Conservation (phyloP, 306 rosid genomes). For the Alnus glutinosa region DNA sequence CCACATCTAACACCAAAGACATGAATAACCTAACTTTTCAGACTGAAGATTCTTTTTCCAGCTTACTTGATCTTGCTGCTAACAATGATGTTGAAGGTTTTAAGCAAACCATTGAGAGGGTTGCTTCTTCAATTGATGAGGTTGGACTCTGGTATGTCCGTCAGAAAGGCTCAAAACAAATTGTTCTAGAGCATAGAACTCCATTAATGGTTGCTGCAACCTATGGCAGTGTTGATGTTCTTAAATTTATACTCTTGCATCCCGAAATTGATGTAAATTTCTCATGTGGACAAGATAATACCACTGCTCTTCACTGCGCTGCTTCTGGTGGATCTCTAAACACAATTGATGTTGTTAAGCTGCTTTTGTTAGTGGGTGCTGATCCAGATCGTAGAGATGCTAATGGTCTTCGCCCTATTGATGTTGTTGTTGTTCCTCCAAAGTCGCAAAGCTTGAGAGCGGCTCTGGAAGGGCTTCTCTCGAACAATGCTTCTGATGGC, state of each 20-base stretch:
- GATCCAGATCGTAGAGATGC: constrained; percentile 52
- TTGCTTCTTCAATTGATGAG: constrained; percentile 50
- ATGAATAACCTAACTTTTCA: constrained; percentile 56
- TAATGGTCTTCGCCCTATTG: constrained; percentile 66
- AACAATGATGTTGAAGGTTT: constrained; percentile 75
- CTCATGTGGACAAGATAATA: constrained; percentile 59
- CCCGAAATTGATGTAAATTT: constrained; percentile 62
- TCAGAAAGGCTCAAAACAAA: constrained; percentile 66
- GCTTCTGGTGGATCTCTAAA: constrained; percentile 75
- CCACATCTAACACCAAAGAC: constrained; percentile 44
- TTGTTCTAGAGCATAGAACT: constrained; percentile 70
- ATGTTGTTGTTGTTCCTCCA: constrained; percentile 72
- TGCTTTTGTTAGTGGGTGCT: constrained; percentile 76
- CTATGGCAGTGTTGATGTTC: constrained; percentile 71
- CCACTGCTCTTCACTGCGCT: constrained; percentile 95
- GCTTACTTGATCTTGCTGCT: constrained; percentile 73
- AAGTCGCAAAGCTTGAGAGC: constrained; percentile 45
- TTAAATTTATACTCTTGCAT: constrained; percentile 57
- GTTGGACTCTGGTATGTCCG: constrained; percentile 79
- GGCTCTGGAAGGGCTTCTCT: constrained; percentile 57
- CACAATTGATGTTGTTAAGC: constrained; percentile 53
- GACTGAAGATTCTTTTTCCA: constrained; percentile 64
- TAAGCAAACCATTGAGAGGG: constrained; percentile 49
- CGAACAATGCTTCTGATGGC: constrained; percentile 42
- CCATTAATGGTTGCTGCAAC: constrained; percentile 90